Evolutionary conservation across 139 green algal genomes (phyloP).

Genomic region (Chlorella sp.): DNA sequence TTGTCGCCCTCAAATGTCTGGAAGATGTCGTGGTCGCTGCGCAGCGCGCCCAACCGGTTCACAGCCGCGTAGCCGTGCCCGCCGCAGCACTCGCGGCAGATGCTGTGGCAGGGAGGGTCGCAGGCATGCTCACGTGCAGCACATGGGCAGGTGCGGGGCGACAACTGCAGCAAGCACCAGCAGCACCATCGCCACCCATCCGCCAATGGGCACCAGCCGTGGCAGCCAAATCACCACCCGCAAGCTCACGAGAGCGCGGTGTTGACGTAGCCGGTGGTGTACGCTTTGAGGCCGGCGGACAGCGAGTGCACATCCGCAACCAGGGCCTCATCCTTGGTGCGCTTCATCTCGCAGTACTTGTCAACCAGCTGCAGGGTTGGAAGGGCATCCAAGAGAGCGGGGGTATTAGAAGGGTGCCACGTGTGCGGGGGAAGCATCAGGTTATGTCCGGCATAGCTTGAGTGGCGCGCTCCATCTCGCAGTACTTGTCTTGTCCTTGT

Average conservation of each 20-base stretch:
- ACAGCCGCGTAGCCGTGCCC: constrained; percentile 82
- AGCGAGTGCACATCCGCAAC: constrained; percentile 74
- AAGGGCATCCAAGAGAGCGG: too few relatives aligned
- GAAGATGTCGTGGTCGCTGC: constrained; percentile 77
- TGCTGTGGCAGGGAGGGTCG: background rate
- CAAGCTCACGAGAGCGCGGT: constrained; percentile 54
- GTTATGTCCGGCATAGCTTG: too few relatives aligned
- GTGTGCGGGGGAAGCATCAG: too few relatives aligned
- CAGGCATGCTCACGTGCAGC: background rate
- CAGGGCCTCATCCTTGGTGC: constrained; percentile 69
- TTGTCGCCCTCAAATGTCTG: constrained; percentile 80
- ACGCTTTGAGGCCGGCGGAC: constrained; percentile 68
- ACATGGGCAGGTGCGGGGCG: background rate
- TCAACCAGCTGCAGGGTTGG: constrained; percentile 46
- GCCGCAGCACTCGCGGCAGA: constrained; percentile 79
- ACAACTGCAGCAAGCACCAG: background rate
- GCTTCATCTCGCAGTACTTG: constrained; percentile 81
- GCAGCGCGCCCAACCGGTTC: constrained; percentile 81
- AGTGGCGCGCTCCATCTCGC: too few relatives aligned
- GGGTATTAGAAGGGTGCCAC: too few relatives aligned
- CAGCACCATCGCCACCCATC: background rate
- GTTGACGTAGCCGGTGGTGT: constrained; percentile 66
- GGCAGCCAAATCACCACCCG: too few relatives aligned
- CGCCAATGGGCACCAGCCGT: too few relatives aligned
- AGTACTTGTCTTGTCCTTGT: too few relatives aligned